Base-by-base conservation (phyloP, 495 filamentous ascomycete genomes). In the Cairneyella variabilis region DNA sequence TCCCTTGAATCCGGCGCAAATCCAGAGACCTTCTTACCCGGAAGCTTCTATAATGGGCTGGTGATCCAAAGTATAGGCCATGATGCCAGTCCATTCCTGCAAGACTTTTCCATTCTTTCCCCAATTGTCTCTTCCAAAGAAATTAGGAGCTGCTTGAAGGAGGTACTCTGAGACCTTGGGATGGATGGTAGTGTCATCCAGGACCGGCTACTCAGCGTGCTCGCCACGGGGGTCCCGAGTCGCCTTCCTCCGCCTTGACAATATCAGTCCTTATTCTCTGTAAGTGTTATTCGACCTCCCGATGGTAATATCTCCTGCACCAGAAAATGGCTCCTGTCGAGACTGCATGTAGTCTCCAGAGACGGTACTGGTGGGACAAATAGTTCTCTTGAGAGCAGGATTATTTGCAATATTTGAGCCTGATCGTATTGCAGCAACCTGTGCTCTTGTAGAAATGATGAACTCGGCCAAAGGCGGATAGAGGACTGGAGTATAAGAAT, bases 271-370 rank as follows among this genome's bases (percentile, higher is more conserved):
- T 2, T 9, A 16, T 27, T 20, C 25, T 2, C 10, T 16, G 23
- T 22, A 14, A 9, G 14, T 27, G 17, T 5, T 6, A 16, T 20
- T 5, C 10, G n/a, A 32, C 48, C 28, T 42, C 41, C 48, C 48
- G 25, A 49, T 32, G 8, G 49, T 42, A n/a, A 56, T 17, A 42
- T 56, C 53, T 2, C 36, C 37, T 17, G 37, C 36, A 18, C 36
- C 36, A 25, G 44, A 43, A 30, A 22, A 56, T 4, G 2, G 1
- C 14, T 41, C n/a, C 47, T 56, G 16, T 44, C 76, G 78, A 30
- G 71, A 64, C 60, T 93, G 88, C 16, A 85, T 76, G 61, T 91
- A 93, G 60, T 91, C 85, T 56, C 83, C 79, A 44, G 77, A 56
- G 46, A 83, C 82, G 2, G 80, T 79, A 57, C 54, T 20, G 71